Conservation (phyloP, 768 basidiomycete species). For the Lactarius hengduanensis region DNA sequence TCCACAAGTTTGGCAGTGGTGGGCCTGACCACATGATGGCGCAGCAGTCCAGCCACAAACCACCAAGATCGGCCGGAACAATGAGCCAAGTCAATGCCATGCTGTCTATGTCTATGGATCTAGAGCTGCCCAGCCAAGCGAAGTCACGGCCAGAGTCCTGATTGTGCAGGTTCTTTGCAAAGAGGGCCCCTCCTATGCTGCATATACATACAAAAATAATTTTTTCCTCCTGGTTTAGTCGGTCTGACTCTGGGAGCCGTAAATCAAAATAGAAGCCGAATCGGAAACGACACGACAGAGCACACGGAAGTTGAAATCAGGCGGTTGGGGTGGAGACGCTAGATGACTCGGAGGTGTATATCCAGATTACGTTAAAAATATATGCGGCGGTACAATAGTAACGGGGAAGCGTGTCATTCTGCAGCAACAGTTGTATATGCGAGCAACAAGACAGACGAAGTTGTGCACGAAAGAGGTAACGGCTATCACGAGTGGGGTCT, state of each 20-base stretch:
- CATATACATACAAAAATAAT: no score
- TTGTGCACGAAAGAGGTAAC: background rate
- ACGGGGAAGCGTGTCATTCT: conserved; percentile 12
- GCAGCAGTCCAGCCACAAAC: background rate
- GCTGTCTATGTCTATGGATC: background rate
- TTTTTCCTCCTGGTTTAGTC: background rate
- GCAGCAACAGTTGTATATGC: conserved; percentile 12
- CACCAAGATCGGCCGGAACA: background rate
- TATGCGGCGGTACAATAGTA: conserved; percentile 25
- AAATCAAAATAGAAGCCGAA: background rate
- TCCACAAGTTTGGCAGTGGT: background rate
- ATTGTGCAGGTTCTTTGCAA: background rate
- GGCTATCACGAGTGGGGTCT: conserved; percentile 10
- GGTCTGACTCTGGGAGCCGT: background rate
- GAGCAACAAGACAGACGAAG: background rate
- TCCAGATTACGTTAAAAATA: conserved; percentile 20
- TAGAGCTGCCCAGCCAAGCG: background rate
- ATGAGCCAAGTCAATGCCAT: background rate
- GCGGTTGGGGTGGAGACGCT: background rate
- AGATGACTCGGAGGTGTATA: conserved; percentile 1
- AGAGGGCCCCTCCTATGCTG: no score
- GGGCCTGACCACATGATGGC: background rate
- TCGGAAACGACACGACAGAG: background rate
- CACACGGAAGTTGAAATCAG: background rate
- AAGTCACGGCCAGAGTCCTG: background rate